Evolutionary conservation across 495 filamentous ascomycete genomes (phyloP).

Genomic region (Apodospora peruviana): DNA sequence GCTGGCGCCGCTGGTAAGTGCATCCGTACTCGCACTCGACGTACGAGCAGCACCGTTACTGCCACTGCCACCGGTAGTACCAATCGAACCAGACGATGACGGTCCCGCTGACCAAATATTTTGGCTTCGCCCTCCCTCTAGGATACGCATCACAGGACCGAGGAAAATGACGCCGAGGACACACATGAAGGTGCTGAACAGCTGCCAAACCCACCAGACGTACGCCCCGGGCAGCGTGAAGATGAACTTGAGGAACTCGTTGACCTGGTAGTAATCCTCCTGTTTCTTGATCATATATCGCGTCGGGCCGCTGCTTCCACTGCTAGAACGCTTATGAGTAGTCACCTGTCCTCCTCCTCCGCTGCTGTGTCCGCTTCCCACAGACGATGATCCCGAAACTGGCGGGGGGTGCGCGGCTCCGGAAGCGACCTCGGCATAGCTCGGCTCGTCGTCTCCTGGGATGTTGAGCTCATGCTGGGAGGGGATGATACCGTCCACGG

Average conservation of each 20-base stretch:
- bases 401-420: constrained; percentile 1
- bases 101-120: too few relatives aligned
- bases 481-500: background rate
- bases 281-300: constrained; percentile 67
- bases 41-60: too few relatives aligned
- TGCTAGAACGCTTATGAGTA: background rate
- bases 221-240: constrained; percentile 40
- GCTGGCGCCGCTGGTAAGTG: too few relatives aligned
- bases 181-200: constrained; percentile 57
- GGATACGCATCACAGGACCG: constrained; percentile 11
- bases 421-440: constrained; percentile 19
- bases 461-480: background rate
- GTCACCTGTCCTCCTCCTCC: too few relatives aligned
- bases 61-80: too few relatives aligned
- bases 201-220: constrained; percentile 51
- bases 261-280: constrained; percentile 77
- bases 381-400: background rate
- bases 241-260: constrained; percentile 71
- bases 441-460: constrained; percentile 12
- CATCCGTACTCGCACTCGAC: too few relatives aligned
- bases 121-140: too few relatives aligned
- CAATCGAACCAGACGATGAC: too few relatives aligned
- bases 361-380: background rate
- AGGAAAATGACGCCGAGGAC: constrained; percentile 42
- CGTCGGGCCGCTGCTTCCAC: background rate